phyloP scores from a whole-genome alignment of 495 filamentous ascomycete species.

The Parathielavia hyrcaniae region DNA sequence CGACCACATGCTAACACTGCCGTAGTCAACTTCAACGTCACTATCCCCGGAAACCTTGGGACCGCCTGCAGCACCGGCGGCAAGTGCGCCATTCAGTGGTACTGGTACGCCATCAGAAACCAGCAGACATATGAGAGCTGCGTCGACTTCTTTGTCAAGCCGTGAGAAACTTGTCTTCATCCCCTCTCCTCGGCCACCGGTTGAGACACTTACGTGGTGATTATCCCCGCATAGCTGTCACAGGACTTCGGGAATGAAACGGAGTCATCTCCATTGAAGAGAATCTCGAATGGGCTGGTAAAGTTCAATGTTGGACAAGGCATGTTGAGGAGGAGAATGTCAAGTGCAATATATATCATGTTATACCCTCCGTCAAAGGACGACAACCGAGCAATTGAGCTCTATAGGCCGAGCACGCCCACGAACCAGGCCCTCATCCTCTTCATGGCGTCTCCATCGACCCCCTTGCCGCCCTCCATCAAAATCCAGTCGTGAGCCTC shows the following conservation, averaged over 20 bases:
- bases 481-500: constrained; percentile 29
- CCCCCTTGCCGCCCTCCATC: constrained; percentile 17
- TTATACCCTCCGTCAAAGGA: no score
- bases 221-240: no score
- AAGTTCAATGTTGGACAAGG: no score
- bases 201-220: no score
- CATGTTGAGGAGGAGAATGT: no score
- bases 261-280: no score
- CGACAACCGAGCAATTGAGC: neutral
- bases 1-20: neutral
- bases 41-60: neutral
- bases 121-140: constrained; percentile 2
- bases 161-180: neutral
- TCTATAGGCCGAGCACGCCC: constrained; percentile 8
- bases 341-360: neutral
- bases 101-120: neutral
- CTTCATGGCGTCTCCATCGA: constrained; percentile 22
- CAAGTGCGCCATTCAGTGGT: constrained; percentile 5
- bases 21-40: constrained; percentile 4
- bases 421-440: constrained; percentile 24
- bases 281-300: no score
- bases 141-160: neutral
- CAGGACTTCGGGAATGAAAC: no score
- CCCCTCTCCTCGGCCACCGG: no score
- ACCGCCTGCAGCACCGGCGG: neutral